Evolutionary conservation across 805 yeast genomes (phyloP).

Genomic region (Kluyveromyces siamensis): DNA sequence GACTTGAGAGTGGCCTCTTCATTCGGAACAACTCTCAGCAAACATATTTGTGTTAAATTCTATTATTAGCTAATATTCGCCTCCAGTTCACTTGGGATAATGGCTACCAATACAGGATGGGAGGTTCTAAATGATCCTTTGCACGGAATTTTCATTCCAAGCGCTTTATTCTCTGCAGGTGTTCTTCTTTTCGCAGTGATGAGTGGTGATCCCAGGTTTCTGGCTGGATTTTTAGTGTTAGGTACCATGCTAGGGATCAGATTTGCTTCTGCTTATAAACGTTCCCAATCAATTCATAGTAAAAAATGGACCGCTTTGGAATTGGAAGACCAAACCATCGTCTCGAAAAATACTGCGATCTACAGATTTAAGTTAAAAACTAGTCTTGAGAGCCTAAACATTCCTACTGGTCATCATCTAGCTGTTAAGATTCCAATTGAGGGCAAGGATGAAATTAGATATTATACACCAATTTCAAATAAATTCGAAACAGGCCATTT

Average conservation of each 20-base stretch:
- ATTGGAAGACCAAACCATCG: conserved; percentile 62
- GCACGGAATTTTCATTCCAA: conserved; percentile 70
- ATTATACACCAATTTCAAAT: conserved; percentile 70
- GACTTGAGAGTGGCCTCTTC: not conserved
- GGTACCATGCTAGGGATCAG: conserved; percentile 33
- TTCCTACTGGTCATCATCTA: conserved; percentile 71
- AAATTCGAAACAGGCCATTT: conserved; percentile 63
- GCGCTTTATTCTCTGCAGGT: conserved; percentile 51
- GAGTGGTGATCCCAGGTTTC: conserved; percentile 20
- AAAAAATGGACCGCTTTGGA: conserved; percentile 59
- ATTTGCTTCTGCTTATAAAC: conserved; percentile 28
- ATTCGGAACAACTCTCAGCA: not conserved
- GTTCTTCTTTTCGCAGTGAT: conserved; percentile 42
- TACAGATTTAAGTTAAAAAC: conserved; percentile 61
- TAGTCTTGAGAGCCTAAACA: conserved; percentile 49
- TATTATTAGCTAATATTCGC: too few relatives aligned
- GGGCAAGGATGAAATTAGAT: conserved; percentile 37
- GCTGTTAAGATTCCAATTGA: conserved; percentile 42
- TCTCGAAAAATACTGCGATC: conserved; percentile 61
- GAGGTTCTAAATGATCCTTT: conserved; percentile 59
- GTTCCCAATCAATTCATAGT: conserved; percentile 37
- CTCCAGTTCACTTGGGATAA: not conserved
- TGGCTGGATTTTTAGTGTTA: conserved; percentile 30
- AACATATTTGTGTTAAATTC: not conserved
- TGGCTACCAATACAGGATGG: conserved; percentile 31